Conservation (phyloP, 768 basidiomycete genomes). For the Auricularia cornea region DNA sequence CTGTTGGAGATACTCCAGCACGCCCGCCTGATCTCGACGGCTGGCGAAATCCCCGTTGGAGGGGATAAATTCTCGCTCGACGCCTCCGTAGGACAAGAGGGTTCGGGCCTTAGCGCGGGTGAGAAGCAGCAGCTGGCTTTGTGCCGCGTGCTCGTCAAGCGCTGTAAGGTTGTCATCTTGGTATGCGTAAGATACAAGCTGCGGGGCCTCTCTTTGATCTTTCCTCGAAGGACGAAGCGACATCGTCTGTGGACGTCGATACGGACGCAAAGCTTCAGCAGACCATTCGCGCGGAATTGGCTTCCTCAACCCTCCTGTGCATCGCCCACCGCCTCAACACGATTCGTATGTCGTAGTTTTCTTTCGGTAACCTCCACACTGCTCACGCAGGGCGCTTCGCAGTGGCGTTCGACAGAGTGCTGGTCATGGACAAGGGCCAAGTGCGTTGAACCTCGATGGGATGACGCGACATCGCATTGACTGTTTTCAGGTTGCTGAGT, state of each 20-base stretch:
- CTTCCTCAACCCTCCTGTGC: constrained; percentile 42
- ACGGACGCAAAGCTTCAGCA: constrained; percentile 56
- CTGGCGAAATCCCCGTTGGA: constrained; percentile 65
- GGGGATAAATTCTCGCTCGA: constrained; percentile 69
- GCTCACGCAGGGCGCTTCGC: too few species aligned
- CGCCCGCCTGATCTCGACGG: constrained; percentile 49
- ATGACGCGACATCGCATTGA: background rate
- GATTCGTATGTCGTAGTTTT: constrained; percentile 24
- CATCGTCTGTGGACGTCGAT: constrained; percentile 52
- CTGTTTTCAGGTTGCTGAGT: constrained; percentile 40
- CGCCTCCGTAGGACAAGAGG: constrained; percentile 54
- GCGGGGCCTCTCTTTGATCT: background rate
- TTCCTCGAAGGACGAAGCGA: constrained; percentile 50
- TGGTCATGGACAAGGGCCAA: constrained; percentile 66
- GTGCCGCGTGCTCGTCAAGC: constrained; percentile 52
- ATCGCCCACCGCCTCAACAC: constrained; percentile 54
- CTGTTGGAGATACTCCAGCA: constrained; percentile 54
- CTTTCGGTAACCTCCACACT: too few species aligned
- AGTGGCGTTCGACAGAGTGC: constrained; percentile 56
- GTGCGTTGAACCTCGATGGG: constrained; percentile 21
- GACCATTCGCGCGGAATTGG: constrained; percentile 57
- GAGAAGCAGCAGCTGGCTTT: constrained; percentile 60
- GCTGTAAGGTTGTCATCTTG: constrained; percentile 48
- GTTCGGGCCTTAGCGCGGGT: constrained; percentile 50
- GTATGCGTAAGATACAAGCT: constrained; percentile 23